Evolutionary conservation across 495 filamentous ascomycete genomes (phyloP).

Genomic region (Parathielavia appendiculata): DNA sequence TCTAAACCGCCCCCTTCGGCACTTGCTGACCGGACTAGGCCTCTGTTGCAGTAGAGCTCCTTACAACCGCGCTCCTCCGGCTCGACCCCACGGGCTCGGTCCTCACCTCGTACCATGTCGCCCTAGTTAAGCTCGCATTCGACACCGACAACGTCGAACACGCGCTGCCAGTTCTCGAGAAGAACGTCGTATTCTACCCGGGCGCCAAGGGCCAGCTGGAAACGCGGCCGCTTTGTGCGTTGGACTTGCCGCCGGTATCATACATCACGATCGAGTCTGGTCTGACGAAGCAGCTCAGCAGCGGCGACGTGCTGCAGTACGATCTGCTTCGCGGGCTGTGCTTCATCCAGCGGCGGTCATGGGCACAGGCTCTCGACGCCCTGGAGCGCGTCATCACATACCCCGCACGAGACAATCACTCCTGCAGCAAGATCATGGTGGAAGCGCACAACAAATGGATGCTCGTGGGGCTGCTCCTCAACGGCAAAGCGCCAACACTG

Average conservation of each 20-base stretch:
- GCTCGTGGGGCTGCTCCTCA: constrained; percentile 65
- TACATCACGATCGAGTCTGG: constrained; percentile 56
- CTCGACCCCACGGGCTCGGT: constrained; percentile 66
- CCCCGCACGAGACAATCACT: constrained; percentile 50
- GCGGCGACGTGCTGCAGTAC: constrained; percentile 65
- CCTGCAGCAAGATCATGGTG: constrained; percentile 68
- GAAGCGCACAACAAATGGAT: constrained; percentile 95
- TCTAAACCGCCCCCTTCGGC: not conserved
- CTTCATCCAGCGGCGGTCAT: constrained; percentile 67
- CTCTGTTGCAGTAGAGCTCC: constrained; percentile 52
- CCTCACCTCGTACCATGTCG: constrained; percentile 63
- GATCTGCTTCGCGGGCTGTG: constrained; percentile 73
- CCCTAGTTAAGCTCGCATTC: constrained; percentile 57
- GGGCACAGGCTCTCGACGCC: constrained; percentile 64
- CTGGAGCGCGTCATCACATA: constrained; percentile 63
- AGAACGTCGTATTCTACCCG: constrained; percentile 62
- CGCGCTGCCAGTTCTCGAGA: constrained; percentile 64
- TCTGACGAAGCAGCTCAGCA: constrained; percentile 53
- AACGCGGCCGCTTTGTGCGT: constrained; percentile 29
- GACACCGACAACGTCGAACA: constrained; percentile 44
- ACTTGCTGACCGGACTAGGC: constrained; percentile 38
- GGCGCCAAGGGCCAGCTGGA: constrained; percentile 32
- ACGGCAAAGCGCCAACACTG: constrained; percentile 56
- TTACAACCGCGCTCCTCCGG: constrained; percentile 62
- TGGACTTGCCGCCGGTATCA: constrained; percentile 30